Evolutionary conservation across 495 filamentous ascomycete genomes (phyloP).

Genomic region (Xylona heveae): DNA sequence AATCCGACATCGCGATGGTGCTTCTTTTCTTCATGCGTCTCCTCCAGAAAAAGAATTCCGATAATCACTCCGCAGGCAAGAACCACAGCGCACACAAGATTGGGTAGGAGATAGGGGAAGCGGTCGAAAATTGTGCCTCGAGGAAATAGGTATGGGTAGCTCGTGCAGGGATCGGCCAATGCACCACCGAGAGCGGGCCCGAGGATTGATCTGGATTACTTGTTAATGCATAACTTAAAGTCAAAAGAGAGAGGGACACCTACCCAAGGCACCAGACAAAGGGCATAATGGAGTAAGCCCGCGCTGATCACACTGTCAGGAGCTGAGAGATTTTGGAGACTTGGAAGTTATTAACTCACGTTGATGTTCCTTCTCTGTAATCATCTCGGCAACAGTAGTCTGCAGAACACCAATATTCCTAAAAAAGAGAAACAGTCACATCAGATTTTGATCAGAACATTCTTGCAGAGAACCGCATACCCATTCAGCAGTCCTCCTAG

Average conservation of each 20-base stretch:
- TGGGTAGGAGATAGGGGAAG: constrained; percentile 85
- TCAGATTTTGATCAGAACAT: constrained; percentile 4
- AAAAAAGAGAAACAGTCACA: constrained; percentile 1
- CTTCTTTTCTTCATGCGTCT: constrained; percentile 78
- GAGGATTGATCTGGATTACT: constrained; percentile 38
- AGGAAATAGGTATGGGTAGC: constrained; percentile 55
- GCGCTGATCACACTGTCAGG: constrained; percentile 26
- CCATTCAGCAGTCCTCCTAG: constrained; percentile 86
- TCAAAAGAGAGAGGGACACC: constrained; percentile 8
- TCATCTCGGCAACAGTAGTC: constrained; percentile 83
- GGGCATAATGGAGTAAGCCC: constrained; percentile 91
- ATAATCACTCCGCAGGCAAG: constrained; percentile 60
- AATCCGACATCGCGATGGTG: constrained; percentile 51
- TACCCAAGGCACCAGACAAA: constrained; percentile 92
- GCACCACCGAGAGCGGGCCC: constrained; percentile 80
- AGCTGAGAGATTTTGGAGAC: constrained; percentile 2
- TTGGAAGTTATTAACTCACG: constrained; percentile 26
- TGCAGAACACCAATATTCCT: constrained; percentile 85
- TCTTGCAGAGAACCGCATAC: constrained; percentile 18
- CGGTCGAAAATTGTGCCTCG: constrained; percentile 56
- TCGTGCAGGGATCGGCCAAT: constrained; percentile 66
- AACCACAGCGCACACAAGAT: constrained; percentile 68
- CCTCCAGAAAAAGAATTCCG: constrained; percentile 80
- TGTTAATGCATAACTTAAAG: neutral
- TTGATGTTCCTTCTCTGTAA: constrained; percentile 80